These are phyloP conservation scores for Fusarium equiseti DNA, from an alignment of 2,329 filamentous ascomycete genomes.

Conservation along the genomic window DNA sequence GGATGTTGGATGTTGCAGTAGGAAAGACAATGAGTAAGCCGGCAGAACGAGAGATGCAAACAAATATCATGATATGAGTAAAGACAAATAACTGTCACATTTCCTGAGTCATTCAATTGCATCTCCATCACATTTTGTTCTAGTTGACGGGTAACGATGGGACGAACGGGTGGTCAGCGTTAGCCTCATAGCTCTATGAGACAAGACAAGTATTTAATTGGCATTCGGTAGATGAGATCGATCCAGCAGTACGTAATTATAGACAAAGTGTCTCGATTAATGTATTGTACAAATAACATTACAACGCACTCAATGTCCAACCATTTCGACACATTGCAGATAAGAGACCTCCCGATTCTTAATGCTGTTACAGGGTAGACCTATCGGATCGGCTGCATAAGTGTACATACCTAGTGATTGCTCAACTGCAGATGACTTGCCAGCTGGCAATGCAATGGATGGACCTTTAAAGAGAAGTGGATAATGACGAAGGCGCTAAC, in stretches of 20 bases:
- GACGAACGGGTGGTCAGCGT: slow-evolving; percentile 1
- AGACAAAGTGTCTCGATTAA: neutral
- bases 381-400: slow-evolving; percentile 35
- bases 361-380: slow-evolving; percentile 36
- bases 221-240: neutral
- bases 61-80: neutral
- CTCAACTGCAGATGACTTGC: slow-evolving; percentile 44
- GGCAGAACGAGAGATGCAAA: neutral
- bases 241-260: neutral
- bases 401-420: slow-evolving; percentile 12
- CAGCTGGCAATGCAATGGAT: slow-evolving; percentile 47
- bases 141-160: slow-evolving; percentile 1
- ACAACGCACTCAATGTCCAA: neutral
- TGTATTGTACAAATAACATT: neutral
- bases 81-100: neutral
- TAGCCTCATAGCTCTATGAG: neutral
- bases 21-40: neutral
- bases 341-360: neutral
- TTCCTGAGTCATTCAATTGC: neutral
- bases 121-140: neutral
- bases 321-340: neutral
- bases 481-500: slow-evolving; percentile 38
- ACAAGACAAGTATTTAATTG: neutral
- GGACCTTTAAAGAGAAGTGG: slow-evolving; percentile 24
- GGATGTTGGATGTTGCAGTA: neutral